These are phyloP conservation scores for Pichia nakasei DNA, from an alignment of 805 yeast genomes.

Conservation along the genomic window DNA sequence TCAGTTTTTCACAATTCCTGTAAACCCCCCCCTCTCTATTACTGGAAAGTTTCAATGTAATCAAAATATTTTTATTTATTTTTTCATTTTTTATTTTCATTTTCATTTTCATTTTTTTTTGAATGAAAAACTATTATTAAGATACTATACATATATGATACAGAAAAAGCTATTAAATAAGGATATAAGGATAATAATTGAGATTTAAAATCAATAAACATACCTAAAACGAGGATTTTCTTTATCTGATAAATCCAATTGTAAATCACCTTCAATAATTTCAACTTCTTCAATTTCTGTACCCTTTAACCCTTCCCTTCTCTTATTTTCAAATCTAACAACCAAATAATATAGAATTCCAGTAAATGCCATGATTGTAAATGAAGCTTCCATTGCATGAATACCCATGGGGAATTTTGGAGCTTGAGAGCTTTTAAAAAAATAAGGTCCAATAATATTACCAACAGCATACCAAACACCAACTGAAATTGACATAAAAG, in stretches of 20 bases:
- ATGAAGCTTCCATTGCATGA: constrained; percentile 29
- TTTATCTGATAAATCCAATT: constrained; percentile 24
- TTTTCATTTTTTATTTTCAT: too few relatives aligned
- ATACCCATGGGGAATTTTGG: constrained; percentile 34
- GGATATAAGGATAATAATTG: too few relatives aligned
- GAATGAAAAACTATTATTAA: too few relatives aligned
- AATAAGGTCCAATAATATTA: constrained; percentile 44
- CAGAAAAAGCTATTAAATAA: too few relatives aligned
- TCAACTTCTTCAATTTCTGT: constrained; percentile 12
- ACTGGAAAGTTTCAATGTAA: too few relatives aligned
- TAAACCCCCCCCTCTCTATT: too few relatives aligned
- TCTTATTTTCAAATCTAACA: constrained; percentile 31
- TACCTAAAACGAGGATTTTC: constrained; percentile 23
- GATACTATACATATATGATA: too few relatives aligned
- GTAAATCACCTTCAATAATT: constrained; percentile 16
- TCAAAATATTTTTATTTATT: too few relatives aligned
- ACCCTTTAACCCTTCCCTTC: constrained; percentile 10
- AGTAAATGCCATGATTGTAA: constrained; percentile 21
- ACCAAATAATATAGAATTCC: constrained; percentile 26
- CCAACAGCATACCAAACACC: constrained; percentile 44
- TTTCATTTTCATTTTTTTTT: too few relatives aligned
- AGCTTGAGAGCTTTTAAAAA: constrained; percentile 35
- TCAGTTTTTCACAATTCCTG: too few relatives aligned
- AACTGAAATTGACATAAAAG: constrained; percentile 33
- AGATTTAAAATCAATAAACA: constrained; percentile 5